Evolutionary conservation across 1,284 basidiomycete species (phyloP), one percentile per base, ranked within the genome.

Genomic region (Puccinia polysora): DNA sequence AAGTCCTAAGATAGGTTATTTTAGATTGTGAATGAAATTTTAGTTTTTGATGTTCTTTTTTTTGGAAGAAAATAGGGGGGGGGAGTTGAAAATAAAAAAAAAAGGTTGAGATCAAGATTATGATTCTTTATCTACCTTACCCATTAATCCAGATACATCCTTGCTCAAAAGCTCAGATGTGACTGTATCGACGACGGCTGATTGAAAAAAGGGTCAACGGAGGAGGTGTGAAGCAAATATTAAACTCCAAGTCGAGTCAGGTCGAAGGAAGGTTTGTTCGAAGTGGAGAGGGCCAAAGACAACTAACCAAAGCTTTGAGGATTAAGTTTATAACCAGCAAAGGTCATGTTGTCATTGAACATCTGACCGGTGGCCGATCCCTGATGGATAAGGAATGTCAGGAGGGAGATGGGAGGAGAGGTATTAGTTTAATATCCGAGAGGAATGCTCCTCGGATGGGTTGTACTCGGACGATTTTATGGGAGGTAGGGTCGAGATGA

Each of bases 111-210:
- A 32, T 45, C 20, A 6, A 32, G n/a, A n/a, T 40, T 4, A 14
- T 25, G 14, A 1, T 23, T 45, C n/a, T 15, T 6, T 3, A 50
- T 28, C 0, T 4, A 8, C 64, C 78, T 59, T 74, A 76, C 81
- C 81, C 79, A 82, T 80, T 65, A 82, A 76, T n/a, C 81, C 81
- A 40, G 79, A 80, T n/a, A 80, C 78, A 18, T 81, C 80, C 18
- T 78, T 76, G n/a, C 76, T 76, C 38, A 82, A 75, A 18, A 81
- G 76, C 59, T 77, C 75, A 6, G 73, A 45, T 14, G 77, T 77
- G 4, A 82, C 77, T 6, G 77, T 74, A 47, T 77, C 75, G 15
- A 70, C 68, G n/a, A 70, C 68, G 36, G 58, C 68, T 69, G 52
- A 30, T 52, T 8, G n/a, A 47, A 49, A 34, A 43, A 40, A 55